A percentile compares a stretch with the other conserved stretches of the same genome.
Evolutionary conservation across 305 asterid species (phyloP).

Genomic region (Plantago rigida): DNA sequence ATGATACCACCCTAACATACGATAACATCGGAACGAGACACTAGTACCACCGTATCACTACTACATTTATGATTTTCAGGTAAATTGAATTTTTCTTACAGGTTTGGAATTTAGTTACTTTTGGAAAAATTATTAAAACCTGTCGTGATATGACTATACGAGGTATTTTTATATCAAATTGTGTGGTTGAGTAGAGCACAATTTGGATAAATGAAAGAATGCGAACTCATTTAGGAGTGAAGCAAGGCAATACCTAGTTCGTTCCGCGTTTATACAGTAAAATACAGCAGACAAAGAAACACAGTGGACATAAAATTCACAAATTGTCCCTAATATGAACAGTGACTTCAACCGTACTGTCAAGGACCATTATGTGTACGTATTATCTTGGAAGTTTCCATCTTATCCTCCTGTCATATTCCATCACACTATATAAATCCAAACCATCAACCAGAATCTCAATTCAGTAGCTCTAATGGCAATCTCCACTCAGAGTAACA

Average conservation of each 20-base stretch:
- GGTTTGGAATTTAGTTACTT: too few relatives aligned
- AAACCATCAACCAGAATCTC: neutral
- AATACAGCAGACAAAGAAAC: slow-evolving; percentile 15
- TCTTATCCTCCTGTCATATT: slow-evolving; percentile 23
- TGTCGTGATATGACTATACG: too few relatives aligned
- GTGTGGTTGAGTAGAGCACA: too few relatives aligned
- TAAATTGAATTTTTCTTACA: too few relatives aligned
- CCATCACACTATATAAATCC: neutral
- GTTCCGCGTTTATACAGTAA: slow-evolving; percentile 4
- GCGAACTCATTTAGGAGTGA: too few relatives aligned
- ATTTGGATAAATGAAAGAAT: too few relatives aligned
- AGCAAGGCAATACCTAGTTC: neutral
- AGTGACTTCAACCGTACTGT: neutral
- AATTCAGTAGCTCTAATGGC: neutral
- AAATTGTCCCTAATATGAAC: slow-evolving; percentile 4
- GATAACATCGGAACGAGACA: too few relatives aligned
- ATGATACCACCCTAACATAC: too few relatives aligned
- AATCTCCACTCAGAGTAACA: slow-evolving; percentile 17
- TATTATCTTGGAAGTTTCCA: slow-evolving; percentile 33
- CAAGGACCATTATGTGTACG: slow-evolving; percentile 9
- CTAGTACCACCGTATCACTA: too few relatives aligned
- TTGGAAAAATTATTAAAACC: too few relatives aligned
- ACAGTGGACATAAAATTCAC: slow-evolving; percentile 1
- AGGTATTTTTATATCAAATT: too few relatives aligned
- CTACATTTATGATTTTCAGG: too few relatives aligned